Evolutionary conservation across 352 stramenopile genomes (phyloP), one percentile per base, ranked within the genome.

Genomic region (Globisporangium recalcitrans): DNA sequence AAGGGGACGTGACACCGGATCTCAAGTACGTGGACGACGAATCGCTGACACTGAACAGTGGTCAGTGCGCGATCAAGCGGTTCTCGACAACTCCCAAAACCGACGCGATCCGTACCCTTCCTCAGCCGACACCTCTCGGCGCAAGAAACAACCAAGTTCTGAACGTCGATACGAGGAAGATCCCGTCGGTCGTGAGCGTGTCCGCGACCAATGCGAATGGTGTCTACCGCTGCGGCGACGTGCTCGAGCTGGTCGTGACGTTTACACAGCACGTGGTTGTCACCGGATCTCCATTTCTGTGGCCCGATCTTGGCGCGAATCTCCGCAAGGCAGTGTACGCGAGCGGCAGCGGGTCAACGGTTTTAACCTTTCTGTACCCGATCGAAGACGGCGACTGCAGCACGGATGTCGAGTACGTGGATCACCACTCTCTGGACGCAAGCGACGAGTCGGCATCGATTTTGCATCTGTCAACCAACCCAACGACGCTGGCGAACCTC

Each of bases 201-300:
- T 84, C 70, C 0, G 86, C 85, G 1, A 64, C 69, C 6, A 78
- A 67, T 8, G 29, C 63, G 0, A 62, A 92, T 48, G 78, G 72
- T 0, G 34, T 80, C 1, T 94, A 94, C 52, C 80, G 76, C 16
- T 83, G 75, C 40, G 85, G 85, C 22, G 87, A 95, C 53, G 61
- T 74, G 34, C 75, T 95, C 7, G 59, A 71, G 5, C 54, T 95
- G 13, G 62, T 75, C 1, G 76, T 94, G 24, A 67, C 64, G 1
- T 91, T 94, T 31, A 90, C 79, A 5, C 74, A 91, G 52, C 67
- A 92, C 38, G 81, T 95, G 0, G 69, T 85, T 4, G 87, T 95
- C 0, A 65, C 69, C 14, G 87, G 86, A 0, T 49, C 40, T 0
- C 87, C 87, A 0, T 78, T 92, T 16, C 24, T 95, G 0, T 91